These are phyloP conservation scores for Daldinia vernicosa DNA, from an alignment of 495 filamentous ascomycete species.

Conservation along the genomic window DNA sequence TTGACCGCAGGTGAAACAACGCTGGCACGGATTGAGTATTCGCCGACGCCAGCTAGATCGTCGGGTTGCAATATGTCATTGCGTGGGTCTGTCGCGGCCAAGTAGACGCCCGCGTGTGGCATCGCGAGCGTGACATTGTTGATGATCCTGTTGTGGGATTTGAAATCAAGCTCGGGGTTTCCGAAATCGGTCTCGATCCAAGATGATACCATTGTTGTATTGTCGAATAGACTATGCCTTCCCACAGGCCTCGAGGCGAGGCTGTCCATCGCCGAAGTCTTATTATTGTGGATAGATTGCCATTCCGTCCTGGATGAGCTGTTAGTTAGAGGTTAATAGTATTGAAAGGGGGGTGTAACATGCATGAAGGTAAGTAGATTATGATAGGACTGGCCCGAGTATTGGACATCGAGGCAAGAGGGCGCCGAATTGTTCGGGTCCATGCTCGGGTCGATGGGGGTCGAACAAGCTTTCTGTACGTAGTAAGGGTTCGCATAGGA, in stretches of 20 bases:
- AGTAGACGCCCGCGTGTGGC: constrained; percentile 73
- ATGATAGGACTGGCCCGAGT: constrained; percentile 64
- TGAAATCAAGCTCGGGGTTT: constrained; percentile 58
- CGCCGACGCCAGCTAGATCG: constrained; percentile 69
- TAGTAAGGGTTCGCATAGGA: constrained; percentile 67
- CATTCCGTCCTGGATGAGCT: constrained; percentile 57
- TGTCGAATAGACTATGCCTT: constrained; percentile 67
- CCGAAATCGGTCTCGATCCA: constrained; percentile 65
- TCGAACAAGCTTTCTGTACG: constrained; percentile 62
- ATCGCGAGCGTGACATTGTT: constrained; percentile 80
- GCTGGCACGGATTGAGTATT: constrained; percentile 70
- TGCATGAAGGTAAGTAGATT: constrained; percentile 50
- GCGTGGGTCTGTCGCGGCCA: constrained; percentile 62
- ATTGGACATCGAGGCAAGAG: constrained; percentile 71
- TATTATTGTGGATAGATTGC: constrained; percentile 50
- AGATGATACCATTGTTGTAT: constrained; percentile 67
- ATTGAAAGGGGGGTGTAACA: background rate
- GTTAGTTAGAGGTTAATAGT: constrained; percentile 63
- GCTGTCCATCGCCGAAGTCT: constrained; percentile 50
- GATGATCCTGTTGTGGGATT: constrained; percentile 60
- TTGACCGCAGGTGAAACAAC: constrained; percentile 72
- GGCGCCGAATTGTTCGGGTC: constrained; percentile 50
- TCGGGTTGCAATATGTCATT: constrained; percentile 74
- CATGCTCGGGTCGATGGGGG: constrained; percentile 58
- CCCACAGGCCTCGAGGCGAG: constrained; percentile 59